phyloP scores from a whole-genome alignment of 768 basidiomycete genomes.

The Daedalea quercina region DNA sequence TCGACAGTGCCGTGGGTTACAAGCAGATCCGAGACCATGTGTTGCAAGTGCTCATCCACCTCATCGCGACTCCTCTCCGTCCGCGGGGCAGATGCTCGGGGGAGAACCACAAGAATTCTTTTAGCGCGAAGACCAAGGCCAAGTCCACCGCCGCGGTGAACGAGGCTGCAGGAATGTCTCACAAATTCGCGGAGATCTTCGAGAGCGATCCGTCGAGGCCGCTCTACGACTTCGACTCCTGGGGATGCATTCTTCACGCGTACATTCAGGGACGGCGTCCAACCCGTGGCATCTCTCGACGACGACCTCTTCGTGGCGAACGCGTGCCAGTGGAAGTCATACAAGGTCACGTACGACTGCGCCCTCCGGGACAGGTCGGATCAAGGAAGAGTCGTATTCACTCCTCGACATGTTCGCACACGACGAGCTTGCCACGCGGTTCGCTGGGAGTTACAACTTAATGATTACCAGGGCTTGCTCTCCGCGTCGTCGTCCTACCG shows the following conservation, averaged over 20 bases:
- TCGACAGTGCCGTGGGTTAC: constrained; percentile 4
- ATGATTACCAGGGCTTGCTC: constrained; percentile 53
- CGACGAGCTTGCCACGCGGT: constrained; percentile 32
- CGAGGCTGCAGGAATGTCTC: constrained; percentile 16
- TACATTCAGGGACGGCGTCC: constrained; percentile 16
- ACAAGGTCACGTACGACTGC: constrained; percentile 34
- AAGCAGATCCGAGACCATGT: constrained; percentile 31
- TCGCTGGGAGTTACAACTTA: constrained; percentile 47
- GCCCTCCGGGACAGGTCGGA: constrained; percentile 39
- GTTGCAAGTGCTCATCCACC: constrained; percentile 33
- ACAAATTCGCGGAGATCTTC: constrained; percentile 28
- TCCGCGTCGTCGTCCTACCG: constrained; percentile 50
- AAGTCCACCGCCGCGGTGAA: constrained; percentile 20
- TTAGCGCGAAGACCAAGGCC: constrained; percentile 22
- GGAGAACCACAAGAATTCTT: constrained; percentile 38
- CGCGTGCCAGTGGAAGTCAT: constrained; percentile 48
- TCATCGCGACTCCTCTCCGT: constrained; percentile 40
- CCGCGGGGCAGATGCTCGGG: constrained; percentile 33
- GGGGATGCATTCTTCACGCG: constrained; percentile 35
- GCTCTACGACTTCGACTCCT: constrained; percentile 23
- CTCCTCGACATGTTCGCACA: constrained; percentile 45
- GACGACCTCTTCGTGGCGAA: constrained; percentile 33
- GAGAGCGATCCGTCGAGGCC: constrained; percentile 26
- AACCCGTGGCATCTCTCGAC: constrained; percentile 1
- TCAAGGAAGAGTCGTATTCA: constrained; percentile 58